Evolutionary conservation across 2,329 filamentous ascomycete genomes (phyloP).

Genomic region (Sclerotinia trifoliorum): DNA sequence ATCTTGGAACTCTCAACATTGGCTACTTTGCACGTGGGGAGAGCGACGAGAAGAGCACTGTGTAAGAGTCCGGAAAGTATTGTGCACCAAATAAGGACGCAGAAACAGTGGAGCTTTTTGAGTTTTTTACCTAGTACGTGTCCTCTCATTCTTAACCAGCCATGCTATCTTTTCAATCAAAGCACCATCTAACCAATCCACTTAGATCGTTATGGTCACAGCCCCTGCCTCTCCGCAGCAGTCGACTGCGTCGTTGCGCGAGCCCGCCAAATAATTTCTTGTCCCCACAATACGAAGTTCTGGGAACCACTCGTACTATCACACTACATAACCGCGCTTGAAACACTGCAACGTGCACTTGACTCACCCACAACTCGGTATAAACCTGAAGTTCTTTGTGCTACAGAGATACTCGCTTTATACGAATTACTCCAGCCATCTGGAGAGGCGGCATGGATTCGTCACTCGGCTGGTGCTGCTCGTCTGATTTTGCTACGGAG

Average conservation of each 20-base stretch:
- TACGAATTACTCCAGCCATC: conserved; percentile 40
- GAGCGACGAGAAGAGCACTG: conserved; percentile 31
- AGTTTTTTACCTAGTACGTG: conserved; percentile 32
- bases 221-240: conserved; percentile 34
- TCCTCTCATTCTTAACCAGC: not conserved
- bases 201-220: conserved; percentile 30
- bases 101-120: conserved; percentile 36
- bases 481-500: conserved; percentile 39
- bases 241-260: conserved; percentile 36
- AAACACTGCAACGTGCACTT: conserved; percentile 33
- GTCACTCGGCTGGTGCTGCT: conserved; percentile 40
- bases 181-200: not conserved
- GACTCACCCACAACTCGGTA: conserved; percentile 30
- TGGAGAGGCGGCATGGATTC: conserved; percentile 38
- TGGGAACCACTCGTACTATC: conserved; percentile 28
- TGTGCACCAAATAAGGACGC: conserved; percentile 31
- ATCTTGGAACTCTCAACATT: conserved; percentile 36
- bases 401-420: conserved; percentile 33
- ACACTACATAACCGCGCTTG: conserved; percentile 32
- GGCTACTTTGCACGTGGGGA: conserved; percentile 36
- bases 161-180: not conserved
- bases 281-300: conserved; percentile 20
- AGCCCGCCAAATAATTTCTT: conserved; percentile 33
- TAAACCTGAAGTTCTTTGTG: conserved; percentile 34
- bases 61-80: conserved; percentile 32